A percentile compares a stretch with the other conserved stretches of the same genome.
Evolutionary conservation across 768 basidiomycete species (phyloP).

Genomic region (Paxillus ammoniavirescens): DNA sequence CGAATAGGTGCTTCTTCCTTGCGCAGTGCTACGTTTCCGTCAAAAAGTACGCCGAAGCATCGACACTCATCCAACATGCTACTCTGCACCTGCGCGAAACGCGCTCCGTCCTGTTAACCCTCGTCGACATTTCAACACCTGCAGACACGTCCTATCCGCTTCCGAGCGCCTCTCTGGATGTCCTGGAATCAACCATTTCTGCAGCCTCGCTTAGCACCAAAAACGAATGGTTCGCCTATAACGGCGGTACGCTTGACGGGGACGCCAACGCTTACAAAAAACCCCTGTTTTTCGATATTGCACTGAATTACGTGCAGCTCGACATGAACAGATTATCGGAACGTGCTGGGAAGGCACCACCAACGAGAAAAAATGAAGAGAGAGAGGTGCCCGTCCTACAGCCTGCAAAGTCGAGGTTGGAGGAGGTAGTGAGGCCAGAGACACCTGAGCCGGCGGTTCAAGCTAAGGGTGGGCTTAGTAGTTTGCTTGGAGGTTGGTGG

Average conservation of each 20-base stretch:
- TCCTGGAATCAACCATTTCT: conserved; percentile 52
- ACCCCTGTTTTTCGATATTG: conserved; percentile 91
- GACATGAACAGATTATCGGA: conserved; percentile 77
- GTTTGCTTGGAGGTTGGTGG: conserved; percentile 84
- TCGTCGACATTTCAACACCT: conserved; percentile 42
- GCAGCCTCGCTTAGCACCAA: conserved; percentile 53
- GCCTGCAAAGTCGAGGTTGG: conserved; percentile 53
- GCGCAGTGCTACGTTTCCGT: conserved; percentile 69
- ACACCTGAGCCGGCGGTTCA: conserved; percentile 50
- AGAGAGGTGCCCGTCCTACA: conserved; percentile 16
- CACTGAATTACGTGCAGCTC: conserved; percentile 86
- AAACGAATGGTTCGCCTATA: conserved; percentile 75
- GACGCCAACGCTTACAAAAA: conserved; percentile 64
- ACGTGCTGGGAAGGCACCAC: conserved; percentile 60
- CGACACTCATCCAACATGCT: conserved; percentile 70
- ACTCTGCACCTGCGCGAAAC: conserved; percentile 75
- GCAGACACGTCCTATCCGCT: conserved; percentile 55
- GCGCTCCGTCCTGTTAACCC: conserved; percentile 47
- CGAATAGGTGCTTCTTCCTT: conserved; percentile 66
- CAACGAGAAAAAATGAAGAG: conserved; percentile 13
- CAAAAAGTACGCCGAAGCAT: conserved; percentile 70
- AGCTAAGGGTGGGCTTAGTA: conserved; percentile 55
- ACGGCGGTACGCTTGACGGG: conserved; percentile 56
- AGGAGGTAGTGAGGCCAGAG: conserved; percentile 44
- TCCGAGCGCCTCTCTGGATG: conserved; percentile 37